phyloP scores from a whole-genome alignment of 2,329 filamentous ascomycete genomes.

The Ophiobolus disseminans region DNA sequence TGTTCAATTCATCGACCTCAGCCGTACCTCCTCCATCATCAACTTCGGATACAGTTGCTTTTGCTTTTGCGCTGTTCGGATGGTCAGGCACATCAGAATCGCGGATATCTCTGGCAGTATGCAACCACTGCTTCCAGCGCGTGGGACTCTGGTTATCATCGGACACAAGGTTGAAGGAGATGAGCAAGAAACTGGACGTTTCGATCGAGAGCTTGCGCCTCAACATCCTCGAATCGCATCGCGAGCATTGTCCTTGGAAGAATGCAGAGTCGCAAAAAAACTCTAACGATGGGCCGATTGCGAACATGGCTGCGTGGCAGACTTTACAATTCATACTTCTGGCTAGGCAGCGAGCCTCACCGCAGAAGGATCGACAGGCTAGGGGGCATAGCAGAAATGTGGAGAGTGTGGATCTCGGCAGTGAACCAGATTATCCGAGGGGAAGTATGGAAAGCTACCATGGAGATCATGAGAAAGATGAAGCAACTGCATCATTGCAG shows the following conservation, averaged over 20 bases:
- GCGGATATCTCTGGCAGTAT: conserved; percentile 77
- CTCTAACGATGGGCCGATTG: conserved; percentile 36
- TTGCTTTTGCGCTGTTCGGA: conserved; percentile 53
- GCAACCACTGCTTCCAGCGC: conserved; percentile 84
- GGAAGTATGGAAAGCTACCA: conserved; percentile 30
- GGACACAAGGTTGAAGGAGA: conserved; percentile 38
- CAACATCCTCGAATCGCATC: conserved; percentile 48
- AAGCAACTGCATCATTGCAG: conserved; percentile 24
- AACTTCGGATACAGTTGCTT: conserved; percentile 32
- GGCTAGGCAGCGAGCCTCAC: conserved; percentile 22
- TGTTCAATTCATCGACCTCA: conserved; percentile 30
- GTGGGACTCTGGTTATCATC: conserved; percentile 91
- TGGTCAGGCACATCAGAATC: conserved; percentile 63
- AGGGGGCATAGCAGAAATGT: conserved; percentile 16
- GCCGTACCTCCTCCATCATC: conserved; percentile 24
- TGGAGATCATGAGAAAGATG: conserved; percentile 18
- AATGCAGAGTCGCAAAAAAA: conserved; percentile 45
- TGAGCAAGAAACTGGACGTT: conserved; percentile 41
- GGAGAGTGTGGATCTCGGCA: conserved; percentile 36
- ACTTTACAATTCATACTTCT: conserved; percentile 45
- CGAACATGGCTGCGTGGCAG: conserved; percentile 45
- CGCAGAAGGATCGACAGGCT: conserved; percentile 2
- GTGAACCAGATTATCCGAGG: conserved; percentile 25
- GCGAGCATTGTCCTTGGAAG: conserved; percentile 52
- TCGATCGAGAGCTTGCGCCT: conserved; percentile 41